phyloP scores from a whole-genome alignment of 83 land plant species.

The Picea engelmannii region DNA sequence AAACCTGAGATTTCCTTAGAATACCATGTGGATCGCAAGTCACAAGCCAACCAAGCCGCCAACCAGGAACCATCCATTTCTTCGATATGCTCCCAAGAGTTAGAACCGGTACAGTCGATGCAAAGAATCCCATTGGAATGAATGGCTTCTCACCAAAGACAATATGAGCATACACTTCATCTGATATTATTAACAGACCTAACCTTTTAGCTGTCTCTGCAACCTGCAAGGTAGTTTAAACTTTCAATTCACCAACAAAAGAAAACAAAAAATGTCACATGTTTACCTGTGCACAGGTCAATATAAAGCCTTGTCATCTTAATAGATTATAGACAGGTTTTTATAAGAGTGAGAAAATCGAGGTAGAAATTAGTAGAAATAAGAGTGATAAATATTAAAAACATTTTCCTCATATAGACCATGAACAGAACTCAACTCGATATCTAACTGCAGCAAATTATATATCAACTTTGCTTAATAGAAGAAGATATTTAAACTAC shows the following conservation, averaged over 20 bases:
- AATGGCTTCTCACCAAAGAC: slow-evolving; percentile 18
- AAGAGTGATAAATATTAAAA: too few species aligned
- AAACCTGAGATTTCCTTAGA: slow-evolving; percentile 21
- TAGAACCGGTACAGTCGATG: slow-evolving; percentile 73
- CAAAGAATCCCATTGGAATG: slow-evolving; percentile 78
- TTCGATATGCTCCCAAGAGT: slow-evolving; percentile 88
- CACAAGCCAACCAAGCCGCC: slow-evolving; percentile 92
- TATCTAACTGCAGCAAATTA: neutral
- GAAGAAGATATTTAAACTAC: neutral
- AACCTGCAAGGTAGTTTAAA: slow-evolving; percentile 38
- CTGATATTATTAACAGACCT: slow-evolving; percentile 60
- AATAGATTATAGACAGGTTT: neutral
- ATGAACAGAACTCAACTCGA: neutral
- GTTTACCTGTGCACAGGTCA: neutral
- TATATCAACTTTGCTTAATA: slow-evolving; percentile 1
- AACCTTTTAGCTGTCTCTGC: slow-evolving; percentile 69
- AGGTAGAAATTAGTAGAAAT: neutral
- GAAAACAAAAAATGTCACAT: neutral
- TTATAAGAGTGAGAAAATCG: neutral
- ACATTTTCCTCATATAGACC: neutral
- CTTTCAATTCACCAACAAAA: neutral
- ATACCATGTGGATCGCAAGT: slow-evolving; percentile 68
- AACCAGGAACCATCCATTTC: slow-evolving; percentile 96
- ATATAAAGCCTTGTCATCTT: neutral
- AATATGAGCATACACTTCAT: too few species aligned